Conservation (phyloP, 306 rosid species). For the Quercus mongolica region DNA sequence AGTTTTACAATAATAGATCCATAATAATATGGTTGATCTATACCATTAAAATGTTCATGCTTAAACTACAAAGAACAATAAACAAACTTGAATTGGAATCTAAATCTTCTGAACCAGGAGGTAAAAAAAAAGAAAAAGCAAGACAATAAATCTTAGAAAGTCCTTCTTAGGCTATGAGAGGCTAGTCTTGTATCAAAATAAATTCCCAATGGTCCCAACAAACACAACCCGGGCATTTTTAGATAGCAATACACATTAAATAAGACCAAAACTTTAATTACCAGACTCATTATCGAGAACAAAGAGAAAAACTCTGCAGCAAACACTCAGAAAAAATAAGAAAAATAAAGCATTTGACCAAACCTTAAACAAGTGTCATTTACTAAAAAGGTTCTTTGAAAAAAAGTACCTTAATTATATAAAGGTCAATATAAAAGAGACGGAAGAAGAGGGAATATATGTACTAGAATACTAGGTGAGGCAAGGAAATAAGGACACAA, state of each 20-base stretch:
- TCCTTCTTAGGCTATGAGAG: not conserved
- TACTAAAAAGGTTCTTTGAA: too few species aligned
- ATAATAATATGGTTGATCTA: too few species aligned
- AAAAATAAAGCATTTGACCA: not conserved
- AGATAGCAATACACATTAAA: not conserved
- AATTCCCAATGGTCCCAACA: not conserved
- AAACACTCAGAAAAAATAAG: not conserved
- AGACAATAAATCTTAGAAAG: not conserved
- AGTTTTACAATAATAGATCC: too few species aligned
- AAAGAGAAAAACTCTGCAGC: too few species aligned
- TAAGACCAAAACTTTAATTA: not conserved
- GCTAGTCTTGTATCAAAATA: not conserved
- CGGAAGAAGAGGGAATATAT: not conserved
- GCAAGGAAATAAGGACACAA: conserved; percentile 6
- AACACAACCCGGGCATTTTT: not conserved
- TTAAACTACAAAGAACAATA: too few species aligned
- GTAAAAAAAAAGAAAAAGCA: not conserved
- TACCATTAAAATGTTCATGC: too few species aligned
- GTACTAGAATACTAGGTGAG: too few species aligned
- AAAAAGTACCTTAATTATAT: not conserved
- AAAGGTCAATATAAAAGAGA: not conserved
- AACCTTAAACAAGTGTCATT: not conserved
- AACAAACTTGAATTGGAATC: too few species aligned
- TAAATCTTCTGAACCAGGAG: not conserved
- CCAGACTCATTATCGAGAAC: not conserved